Percentiles rank a stretch among this genome's conserved stretches.
Conservation (phyloP, 139 green algal species). For the Chlorella ohadii region DNA sequence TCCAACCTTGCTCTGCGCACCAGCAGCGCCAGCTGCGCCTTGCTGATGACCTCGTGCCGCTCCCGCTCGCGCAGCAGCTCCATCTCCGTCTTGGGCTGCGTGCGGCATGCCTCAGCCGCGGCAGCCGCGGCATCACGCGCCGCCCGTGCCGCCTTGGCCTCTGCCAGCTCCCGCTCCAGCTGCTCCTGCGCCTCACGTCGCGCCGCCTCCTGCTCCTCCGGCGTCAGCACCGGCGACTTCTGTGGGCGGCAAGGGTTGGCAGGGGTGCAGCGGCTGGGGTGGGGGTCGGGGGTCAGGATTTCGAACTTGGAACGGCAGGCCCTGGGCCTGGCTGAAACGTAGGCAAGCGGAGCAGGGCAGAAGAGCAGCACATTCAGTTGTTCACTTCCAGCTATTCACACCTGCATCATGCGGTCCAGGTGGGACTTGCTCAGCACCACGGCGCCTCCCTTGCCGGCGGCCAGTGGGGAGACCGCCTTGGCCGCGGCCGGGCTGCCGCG, state of each 20-base stretch:
- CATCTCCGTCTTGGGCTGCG: constrained; percentile 27
- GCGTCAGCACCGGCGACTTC: constrained; percentile 11
- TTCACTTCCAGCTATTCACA: no score
- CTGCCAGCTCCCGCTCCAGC: constrained; percentile 21
- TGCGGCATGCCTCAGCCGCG: background rate
- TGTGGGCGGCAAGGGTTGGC: background rate
- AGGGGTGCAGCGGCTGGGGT: background rate
- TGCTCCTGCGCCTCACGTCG: background rate
- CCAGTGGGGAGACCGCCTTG: background rate
- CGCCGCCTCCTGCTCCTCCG: constrained; percentile 1
- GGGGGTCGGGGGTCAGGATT: background rate
- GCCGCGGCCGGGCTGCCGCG: background rate
- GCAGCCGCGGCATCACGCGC: background rate
- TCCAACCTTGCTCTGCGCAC: background rate
- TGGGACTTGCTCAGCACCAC: constrained; percentile 22
- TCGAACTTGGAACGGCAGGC: no score
- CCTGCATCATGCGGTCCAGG: constrained; percentile 38
- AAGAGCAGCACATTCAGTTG: no score
- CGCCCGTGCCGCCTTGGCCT: background rate
- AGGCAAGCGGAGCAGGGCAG: no score
- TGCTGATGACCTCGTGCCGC: background rate
- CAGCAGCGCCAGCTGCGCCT: constrained; percentile 28
- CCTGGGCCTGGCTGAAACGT: no score
- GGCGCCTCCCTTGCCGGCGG: background rate
- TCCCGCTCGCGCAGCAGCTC: constrained; percentile 19